phyloP scores from a whole-genome alignment of 495 filamentous ascomycete genomes.

The Bacidia gigantensis region DNA sequence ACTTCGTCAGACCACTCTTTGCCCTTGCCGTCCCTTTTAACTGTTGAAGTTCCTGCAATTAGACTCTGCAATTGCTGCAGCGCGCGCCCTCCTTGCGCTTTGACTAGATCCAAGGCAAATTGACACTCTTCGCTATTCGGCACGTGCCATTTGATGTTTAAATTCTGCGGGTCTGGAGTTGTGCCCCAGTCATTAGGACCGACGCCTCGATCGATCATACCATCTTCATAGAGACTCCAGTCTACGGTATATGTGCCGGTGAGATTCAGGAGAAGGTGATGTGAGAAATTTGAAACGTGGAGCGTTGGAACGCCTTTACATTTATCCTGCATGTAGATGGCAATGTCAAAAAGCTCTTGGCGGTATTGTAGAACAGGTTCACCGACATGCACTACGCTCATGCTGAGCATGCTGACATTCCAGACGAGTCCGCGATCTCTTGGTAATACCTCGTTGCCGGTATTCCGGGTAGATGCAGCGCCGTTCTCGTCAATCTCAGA shows the following conservation, averaged over 20 bases:
- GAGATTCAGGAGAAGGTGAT: conserved; percentile 94
- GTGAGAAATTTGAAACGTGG: conserved; percentile 93
- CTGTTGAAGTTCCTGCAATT: conserved; percentile 64
- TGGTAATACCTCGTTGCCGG: conserved; percentile 83
- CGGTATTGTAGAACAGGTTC: conserved; percentile 77
- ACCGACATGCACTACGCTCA: conserved; percentile 95
- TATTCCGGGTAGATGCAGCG: conserved; percentile 88
- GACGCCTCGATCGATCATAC: conserved; percentile 39
- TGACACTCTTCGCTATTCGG: conserved; percentile 64
- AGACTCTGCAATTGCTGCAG: conserved; percentile 56
- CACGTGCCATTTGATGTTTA: conserved; percentile 85
- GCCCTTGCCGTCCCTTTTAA: conserved; percentile 85
- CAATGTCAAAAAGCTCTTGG: conserved; percentile 78
- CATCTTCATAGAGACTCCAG: conserved; percentile 67
- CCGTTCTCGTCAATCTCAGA: conserved; percentile 96
- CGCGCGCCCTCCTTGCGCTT: conserved; percentile 58
- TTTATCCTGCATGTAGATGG: conserved; percentile 86
- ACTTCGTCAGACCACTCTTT: conserved; percentile 99
- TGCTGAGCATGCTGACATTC: conserved; percentile 95
- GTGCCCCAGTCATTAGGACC: conserved; percentile 69
- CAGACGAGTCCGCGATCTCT: conserved; percentile 87
- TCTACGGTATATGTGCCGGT: conserved; percentile 89
- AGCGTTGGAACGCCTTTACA: conserved; percentile 88
- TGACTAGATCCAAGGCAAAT: conserved; percentile 80
- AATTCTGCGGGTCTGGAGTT: conserved; percentile 48